Conservation (phyloP, 306 rosid species). For the Vicia sativa region DNA sequence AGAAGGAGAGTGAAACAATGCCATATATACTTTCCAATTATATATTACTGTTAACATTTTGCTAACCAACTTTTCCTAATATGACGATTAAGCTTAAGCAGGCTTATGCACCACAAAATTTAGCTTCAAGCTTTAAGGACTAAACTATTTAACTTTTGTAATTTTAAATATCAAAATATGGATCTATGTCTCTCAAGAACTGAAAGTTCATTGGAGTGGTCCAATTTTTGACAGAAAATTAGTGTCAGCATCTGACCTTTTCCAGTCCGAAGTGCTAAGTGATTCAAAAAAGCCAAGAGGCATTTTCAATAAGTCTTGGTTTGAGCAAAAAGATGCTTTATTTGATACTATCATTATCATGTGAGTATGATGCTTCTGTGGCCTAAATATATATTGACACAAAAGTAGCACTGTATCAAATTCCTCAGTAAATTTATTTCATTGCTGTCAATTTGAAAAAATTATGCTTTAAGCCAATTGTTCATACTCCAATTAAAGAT, state of each 20-base stretch:
- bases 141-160: neutral
- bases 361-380: neutral
- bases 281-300: slow-evolving; percentile 27
- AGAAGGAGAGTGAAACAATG: slow-evolving; percentile 5
- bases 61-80: slow-evolving; percentile 1
- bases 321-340: slow-evolving; percentile 30
- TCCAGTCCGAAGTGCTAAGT: slow-evolving; percentile 3
- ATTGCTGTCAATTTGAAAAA: neutral
- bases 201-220: neutral
- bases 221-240: slow-evolving; percentile 15
- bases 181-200: neutral
- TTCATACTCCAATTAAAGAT: neutral
- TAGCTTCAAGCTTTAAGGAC: neutral
- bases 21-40: slow-evolving; percentile 2
- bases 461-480: neutral
- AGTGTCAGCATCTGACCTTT: slow-evolving; percentile 9
- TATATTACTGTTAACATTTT: neutral
- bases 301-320: slow-evolving; percentile 17
- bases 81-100: neutral
- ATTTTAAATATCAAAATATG: neutral
- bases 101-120: neutral
- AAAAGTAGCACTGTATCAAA: neutral
- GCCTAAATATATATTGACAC: neutral
- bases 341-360: slow-evolving; percentile 7
- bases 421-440: slow-evolving; percentile 8